Evolutionary conservation across 176 grass and related monocot genomes (phyloP).

Genomic region (Zea luxurians): DNA sequence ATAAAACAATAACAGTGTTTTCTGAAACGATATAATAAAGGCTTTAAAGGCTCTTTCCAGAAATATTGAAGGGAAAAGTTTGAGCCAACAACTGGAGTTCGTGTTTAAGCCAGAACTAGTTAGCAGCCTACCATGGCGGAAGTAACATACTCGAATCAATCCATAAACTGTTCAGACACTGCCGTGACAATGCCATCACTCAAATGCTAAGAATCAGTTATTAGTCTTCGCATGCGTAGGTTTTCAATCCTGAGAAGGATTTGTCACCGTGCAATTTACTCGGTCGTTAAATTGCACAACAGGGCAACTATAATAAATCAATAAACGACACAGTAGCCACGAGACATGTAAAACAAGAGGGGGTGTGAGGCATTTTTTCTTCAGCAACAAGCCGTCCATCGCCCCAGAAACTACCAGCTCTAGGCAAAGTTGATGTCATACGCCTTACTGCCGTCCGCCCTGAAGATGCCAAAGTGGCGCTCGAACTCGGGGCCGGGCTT

Average conservation of each 20-base stretch:
- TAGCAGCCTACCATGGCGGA: background rate
- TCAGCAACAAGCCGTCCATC: background rate
- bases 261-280: background rate
- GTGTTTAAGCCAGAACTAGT: background rate
- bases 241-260: background rate
- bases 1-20: background rate
- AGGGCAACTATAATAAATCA: background rate
- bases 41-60: background rate
- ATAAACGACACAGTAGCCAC: background rate
- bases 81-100: background rate
- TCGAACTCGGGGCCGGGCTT: conserved; percentile 63
- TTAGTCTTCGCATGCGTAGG: background rate
- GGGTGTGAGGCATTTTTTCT: background rate
- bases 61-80: conserved; percentile 3
- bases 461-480: conserved; percentile 69
- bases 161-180: too few relatives aligned
- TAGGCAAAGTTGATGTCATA: conserved; percentile 51
- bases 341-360: background rate
- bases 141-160: background rate
- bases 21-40: background rate
- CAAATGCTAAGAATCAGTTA: background rate
- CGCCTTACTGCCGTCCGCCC: conserved; percentile 46
- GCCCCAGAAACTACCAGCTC: background rate
- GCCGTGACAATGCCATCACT: background rate
- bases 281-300: background rate